Evolutionary conservation across 176 grass and related monocot species (phyloP), one percentile per base, ranked within the genome.

Genomic region (Juncus inflexus): DNA sequence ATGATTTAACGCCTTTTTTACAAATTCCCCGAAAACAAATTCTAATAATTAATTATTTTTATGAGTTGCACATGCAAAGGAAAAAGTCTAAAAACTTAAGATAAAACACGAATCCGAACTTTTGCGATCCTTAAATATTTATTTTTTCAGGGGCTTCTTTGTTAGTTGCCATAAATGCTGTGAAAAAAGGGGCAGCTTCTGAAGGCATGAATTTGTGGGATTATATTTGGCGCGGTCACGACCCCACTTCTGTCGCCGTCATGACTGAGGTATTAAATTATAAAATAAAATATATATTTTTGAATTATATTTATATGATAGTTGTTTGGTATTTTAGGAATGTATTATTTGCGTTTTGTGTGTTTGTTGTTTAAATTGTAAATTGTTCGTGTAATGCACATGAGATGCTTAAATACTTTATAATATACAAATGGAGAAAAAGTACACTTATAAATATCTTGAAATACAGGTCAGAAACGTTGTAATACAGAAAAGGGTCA

Each of bases 231-330:
- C 83, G 83, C 53, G 95, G 89, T 64, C 89, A 99, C 82, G 89
- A 99, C 80, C 95, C 89, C 77, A 99, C 95, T 77, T 99, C 95
- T 55, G 95, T 99, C 80, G 95, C 86, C 75, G 95, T 99, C 61
- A 99, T 99, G 95, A 76, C 83, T 13, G 95, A 99, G 84, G 89
- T 94, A 76, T 58, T 28, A 28, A 28, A 28, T 28, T 28, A 28
- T 28, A 28, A 28, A 28, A 28, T 28, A 28, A 28, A 28, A 28
- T 28, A 28, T 28, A 28, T 28, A 28, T 28, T 28, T 28, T 28
- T 28, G 19, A 28, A 28, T 28, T 28, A 28, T 28, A 28, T 28
- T 28, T 28, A 28, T 28, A 28, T 28, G 19, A 28, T 28, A 28
- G 19, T 28, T 28, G 19, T 28, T 28, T 28, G 19, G 19, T 28